Evolutionary conservation across 1,284 basidiomycete species (phyloP).

Genomic region (Coriolopsis trogii): DNA sequence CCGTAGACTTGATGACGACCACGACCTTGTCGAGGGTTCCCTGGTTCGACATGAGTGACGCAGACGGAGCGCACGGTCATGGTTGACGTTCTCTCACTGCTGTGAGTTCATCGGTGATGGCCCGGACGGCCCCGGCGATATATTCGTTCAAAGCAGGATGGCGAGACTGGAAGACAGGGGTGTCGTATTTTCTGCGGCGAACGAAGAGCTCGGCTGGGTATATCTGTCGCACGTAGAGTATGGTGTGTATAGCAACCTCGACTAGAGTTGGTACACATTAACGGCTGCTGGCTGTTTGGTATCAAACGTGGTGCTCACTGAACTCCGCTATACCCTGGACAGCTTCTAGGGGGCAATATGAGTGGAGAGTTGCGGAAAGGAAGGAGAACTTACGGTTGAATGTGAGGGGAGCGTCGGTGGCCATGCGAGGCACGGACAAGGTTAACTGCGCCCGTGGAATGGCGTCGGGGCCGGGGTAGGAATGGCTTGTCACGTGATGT

Average conservation of each 20-base stretch:
- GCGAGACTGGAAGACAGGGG: constrained; percentile 89
- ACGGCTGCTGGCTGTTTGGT: not conserved
- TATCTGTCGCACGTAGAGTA: constrained; percentile 87
- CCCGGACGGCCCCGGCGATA: constrained; percentile 79
- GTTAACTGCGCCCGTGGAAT: too few species aligned
- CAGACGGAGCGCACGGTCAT: not conserved
- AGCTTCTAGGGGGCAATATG: constrained; percentile 47
- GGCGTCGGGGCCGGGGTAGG: not conserved
- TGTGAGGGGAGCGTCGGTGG: constrained; percentile 30
- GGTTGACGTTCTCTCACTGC: constrained; percentile 45
- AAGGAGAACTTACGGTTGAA: constrained; percentile 36
- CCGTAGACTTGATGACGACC: constrained; percentile 78
- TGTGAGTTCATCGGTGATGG: constrained; percentile 78
- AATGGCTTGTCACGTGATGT: too few species aligned
- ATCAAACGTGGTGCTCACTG: constrained; percentile 43
- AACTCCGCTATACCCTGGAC: constrained; percentile 66
- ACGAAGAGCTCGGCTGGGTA: constrained; percentile 90
- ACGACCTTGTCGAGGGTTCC: constrained; percentile 76
- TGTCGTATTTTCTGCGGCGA: constrained; percentile 85
- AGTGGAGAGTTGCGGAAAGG: not conserved
- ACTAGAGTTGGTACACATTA: constrained; percentile 49
- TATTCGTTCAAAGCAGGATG: constrained; percentile 89
- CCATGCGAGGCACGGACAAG: constrained; percentile 16
- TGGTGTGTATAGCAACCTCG: constrained; percentile 91
- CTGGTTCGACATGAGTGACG: constrained; percentile 36